These are phyloP conservation scores for Mytilinidion resinicola DNA, from an alignment of 495 filamentous ascomycete species.

Conservation along the genomic window DNA sequence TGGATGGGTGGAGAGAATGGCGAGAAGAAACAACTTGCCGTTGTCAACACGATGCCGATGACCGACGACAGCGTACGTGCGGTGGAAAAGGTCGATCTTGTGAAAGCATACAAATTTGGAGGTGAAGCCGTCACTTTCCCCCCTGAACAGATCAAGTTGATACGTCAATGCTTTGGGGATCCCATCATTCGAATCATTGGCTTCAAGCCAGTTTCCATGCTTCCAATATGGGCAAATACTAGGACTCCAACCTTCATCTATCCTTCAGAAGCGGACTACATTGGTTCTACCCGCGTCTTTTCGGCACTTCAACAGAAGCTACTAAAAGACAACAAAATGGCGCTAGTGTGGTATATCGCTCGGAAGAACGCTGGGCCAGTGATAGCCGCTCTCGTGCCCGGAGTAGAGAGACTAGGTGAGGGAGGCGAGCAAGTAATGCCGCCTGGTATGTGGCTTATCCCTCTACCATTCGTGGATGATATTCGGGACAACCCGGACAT, in stretches of 20 bases:
- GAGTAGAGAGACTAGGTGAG: conserved; percentile 59
- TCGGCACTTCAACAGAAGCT: conserved; percentile 86
- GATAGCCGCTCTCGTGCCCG: conserved; percentile 75
- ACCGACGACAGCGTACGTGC: conserved; percentile 67
- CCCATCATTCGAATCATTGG: conserved; percentile 85
- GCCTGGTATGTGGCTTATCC: conserved; percentile 82
- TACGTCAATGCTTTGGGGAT: conserved; percentile 67
- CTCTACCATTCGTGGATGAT: conserved; percentile 87
- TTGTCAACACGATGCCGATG: conserved; percentile 62
- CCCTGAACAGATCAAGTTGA: conserved; percentile 66
- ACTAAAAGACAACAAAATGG: conserved; percentile 67
- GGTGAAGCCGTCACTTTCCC: conserved; percentile 83
- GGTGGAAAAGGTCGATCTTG: conserved; percentile 74
- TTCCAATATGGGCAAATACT: conserved; percentile 79
- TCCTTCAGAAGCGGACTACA: conserved; percentile 80
- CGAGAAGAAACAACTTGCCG: conserved; percentile 73
- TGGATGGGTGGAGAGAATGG: conserved; percentile 79
- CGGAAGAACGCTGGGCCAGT: conserved; percentile 70
- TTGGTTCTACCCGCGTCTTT: conserved; percentile 90
- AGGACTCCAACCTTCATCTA: conserved; percentile 89
- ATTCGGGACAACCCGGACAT: conserved; percentile 67
- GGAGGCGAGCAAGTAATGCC: conserved; percentile 63
- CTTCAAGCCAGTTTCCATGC: conserved; percentile 72
- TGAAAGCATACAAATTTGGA: conserved; percentile 94
- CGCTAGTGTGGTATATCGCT: conserved; percentile 82